Percentiles rank a stretch among this genome's conserved stretches.
Conservation (phyloP, 208 protist genomes). For the Leishmania martiniquensis region DNA sequence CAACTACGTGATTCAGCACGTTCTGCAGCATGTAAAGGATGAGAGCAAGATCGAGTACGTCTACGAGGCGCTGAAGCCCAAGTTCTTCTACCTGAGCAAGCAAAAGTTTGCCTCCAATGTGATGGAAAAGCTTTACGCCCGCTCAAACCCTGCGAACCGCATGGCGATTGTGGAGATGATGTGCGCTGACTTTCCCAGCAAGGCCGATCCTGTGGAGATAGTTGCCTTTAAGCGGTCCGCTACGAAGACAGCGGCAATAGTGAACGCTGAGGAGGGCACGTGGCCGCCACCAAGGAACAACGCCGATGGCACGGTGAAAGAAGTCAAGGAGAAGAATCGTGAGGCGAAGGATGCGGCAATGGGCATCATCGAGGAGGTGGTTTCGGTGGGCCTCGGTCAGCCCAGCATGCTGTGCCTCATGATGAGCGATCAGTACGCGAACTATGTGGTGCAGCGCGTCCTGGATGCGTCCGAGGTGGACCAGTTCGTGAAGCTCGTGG, state of each 20-base stretch:
- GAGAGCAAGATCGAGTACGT: slow-evolving; percentile 85
- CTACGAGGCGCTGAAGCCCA: slow-evolving; percentile 64
- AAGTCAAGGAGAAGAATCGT: slow-evolving; percentile 76
- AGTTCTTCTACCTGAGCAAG: slow-evolving; percentile 89
- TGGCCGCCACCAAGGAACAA: slow-evolving; percentile 32
- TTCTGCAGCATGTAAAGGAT: slow-evolving; percentile 94
- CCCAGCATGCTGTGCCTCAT: slow-evolving; percentile 91
- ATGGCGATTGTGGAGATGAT: slow-evolving; percentile 91
- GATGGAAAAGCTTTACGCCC: slow-evolving; percentile 97
- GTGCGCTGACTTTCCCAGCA: slow-evolving; percentile 46
- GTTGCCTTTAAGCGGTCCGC: slow-evolving; percentile 63
- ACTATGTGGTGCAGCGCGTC: slow-evolving; percentile 98
- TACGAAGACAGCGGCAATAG: slow-evolving; percentile 53
- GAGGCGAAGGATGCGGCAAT: slow-evolving; percentile 81
- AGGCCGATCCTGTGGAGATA: slow-evolving; percentile 56
- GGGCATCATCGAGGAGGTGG: slow-evolving; percentile 64
- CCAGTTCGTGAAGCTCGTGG: slow-evolving; percentile 77
- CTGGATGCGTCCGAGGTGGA: slow-evolving; percentile 91
- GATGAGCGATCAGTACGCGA: slow-evolving; percentile 97
- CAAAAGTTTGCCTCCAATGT: slow-evolving; percentile 99
- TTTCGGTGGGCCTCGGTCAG: slow-evolving; percentile 39
- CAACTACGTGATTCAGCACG: slow-evolving; percentile 99
- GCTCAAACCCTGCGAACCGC: slow-evolving; percentile 72
- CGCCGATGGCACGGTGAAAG: slow-evolving; percentile 39
- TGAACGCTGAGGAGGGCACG: slow-evolving; percentile 50